Percentiles rank a stretch among this genome's conserved stretches.
These are phyloP conservation scores for Parmales sp. DNA, from an alignment of 108 stramenopile species.

Conservation along the genomic window DNA sequence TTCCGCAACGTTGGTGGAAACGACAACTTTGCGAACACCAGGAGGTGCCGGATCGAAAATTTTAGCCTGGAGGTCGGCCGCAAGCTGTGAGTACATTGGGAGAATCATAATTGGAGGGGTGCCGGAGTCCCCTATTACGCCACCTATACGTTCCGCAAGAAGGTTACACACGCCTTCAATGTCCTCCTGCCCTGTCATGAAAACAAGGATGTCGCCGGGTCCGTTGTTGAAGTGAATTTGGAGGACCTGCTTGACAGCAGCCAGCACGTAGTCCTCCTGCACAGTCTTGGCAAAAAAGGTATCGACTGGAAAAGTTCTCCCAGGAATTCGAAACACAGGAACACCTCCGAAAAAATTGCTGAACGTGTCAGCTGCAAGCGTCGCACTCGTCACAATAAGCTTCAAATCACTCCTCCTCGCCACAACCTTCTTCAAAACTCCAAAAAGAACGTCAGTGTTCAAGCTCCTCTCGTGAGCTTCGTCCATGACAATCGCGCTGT, in stretches of 20 bases:
- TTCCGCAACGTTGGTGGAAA: conserved; percentile 98
- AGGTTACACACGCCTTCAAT: conserved; percentile 92
- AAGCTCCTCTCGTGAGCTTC: conserved; percentile 94
- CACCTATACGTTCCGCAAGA: conserved; percentile 80
- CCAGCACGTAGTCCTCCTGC: conserved; percentile 96
- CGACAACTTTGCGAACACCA: conserved; percentile 90
- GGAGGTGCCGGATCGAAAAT: conserved; percentile 90
- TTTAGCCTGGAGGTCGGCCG: conserved; percentile 94
- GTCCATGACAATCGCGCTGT: conserved; percentile 89
- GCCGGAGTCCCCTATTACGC: conserved; percentile 55
- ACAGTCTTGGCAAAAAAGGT: conserved; percentile 79
- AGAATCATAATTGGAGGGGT: conserved; percentile 85
- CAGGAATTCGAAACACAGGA: conserved; percentile 88
- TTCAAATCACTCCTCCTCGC: conserved; percentile 85
- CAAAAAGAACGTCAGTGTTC: conserved; percentile 97
- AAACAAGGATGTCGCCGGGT: conserved; percentile 95
- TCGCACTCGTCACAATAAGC: conserved; percentile 95
- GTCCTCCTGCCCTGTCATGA: conserved; percentile 99
- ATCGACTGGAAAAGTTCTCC: conserved; percentile 91
- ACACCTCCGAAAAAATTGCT: conserved; percentile 92
- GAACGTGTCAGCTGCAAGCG: conserved; percentile 88
- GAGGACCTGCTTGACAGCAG: conserved; percentile 92
- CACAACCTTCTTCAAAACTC: conserved; percentile 83
- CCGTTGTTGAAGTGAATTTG: conserved; percentile 93
- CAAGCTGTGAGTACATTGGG: conserved; percentile 97